Percentiles rank a stretch among this genome's conserved stretches.
These are phyloP conservation scores for Dendrobium catenatum DNA, from an alignment of 106 monocot genomes.

Conservation along the genomic window DNA sequence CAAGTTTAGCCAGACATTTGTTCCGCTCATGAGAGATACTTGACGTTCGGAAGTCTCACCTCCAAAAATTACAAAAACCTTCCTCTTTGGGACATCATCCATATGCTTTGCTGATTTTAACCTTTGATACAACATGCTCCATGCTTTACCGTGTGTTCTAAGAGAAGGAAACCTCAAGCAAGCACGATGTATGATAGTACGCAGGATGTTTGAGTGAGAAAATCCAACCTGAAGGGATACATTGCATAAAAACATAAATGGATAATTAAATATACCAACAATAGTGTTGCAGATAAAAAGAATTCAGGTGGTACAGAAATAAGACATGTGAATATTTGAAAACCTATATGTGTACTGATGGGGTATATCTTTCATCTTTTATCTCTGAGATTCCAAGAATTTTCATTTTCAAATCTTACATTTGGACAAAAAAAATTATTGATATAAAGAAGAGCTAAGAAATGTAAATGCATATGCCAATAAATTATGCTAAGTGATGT, in stretches of 20 bases:
- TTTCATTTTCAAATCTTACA: background rate
- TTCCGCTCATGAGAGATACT: conserved; percentile 98
- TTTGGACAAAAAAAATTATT: background rate
- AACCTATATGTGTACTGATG: background rate
- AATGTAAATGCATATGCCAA: too few relatives aligned
- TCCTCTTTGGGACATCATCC: conserved; percentile 22
- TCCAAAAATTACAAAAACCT: conserved; percentile 95
- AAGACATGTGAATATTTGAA: background rate
- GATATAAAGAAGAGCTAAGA: background rate
- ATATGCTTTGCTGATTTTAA: conserved; percentile 20
- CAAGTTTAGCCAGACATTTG: conserved; percentile 96
- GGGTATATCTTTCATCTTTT: background rate
- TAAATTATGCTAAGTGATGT: too few relatives aligned
- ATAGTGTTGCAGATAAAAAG: background rate
- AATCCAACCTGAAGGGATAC: conserved; percentile 68
- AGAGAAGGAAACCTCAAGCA: conserved; percentile 72
- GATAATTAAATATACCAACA: background rate
- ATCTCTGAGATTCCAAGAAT: background rate
- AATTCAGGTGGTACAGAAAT: background rate
- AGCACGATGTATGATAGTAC: conserved; percentile 62
- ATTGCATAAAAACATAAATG: background rate
- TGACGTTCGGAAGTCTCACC: conserved; percentile 97
- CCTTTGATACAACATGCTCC: conserved; percentile 40
- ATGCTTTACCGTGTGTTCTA: conserved; percentile 21
- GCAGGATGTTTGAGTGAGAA: conserved; percentile 86